phyloP scores from a whole-genome alignment of 345 rosid species.

The Euphorbia pulcherrima region DNA sequence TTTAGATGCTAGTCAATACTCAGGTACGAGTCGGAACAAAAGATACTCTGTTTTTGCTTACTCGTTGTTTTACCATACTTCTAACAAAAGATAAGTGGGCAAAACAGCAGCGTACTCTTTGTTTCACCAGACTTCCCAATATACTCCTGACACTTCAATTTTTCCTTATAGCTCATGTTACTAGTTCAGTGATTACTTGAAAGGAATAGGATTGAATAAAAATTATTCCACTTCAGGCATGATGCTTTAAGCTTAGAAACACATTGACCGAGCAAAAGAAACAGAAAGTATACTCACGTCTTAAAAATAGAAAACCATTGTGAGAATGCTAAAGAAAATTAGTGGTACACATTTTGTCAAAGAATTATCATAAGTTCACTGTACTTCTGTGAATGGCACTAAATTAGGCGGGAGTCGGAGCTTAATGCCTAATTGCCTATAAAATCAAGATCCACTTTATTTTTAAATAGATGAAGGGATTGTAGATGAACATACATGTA shows the following conservation, averaged over 20 bases:
- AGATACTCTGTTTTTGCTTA: no score
- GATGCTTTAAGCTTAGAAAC: not conserved
- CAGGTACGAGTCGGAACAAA: not conserved
- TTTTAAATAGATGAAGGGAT: conserved; percentile 8
- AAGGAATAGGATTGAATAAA: not conserved
- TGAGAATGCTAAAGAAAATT: not conserved
- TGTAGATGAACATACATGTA: conserved; percentile 59
- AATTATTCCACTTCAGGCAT: not conserved
- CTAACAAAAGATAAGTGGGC: not conserved
- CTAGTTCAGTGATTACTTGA: conserved; percentile 1
- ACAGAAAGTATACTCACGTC: not conserved
- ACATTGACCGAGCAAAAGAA: not conserved
- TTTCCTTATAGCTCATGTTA: not conserved
- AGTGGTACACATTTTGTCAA: not conserved
- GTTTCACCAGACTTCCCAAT: not conserved
- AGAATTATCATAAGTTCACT: not conserved
- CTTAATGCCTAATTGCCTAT: not conserved
- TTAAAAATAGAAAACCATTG: not conserved
- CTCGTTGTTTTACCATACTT: no score
- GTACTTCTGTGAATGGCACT: not conserved
- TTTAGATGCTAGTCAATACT: not conserved
- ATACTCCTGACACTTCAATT: not conserved
- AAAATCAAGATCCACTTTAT: not conserved
- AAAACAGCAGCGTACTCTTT: not conserved
- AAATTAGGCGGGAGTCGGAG: not conserved